phyloP scores from a whole-genome alignment of 2,329 filamentous ascomycete species.

The Penicillium sp. region DNA sequence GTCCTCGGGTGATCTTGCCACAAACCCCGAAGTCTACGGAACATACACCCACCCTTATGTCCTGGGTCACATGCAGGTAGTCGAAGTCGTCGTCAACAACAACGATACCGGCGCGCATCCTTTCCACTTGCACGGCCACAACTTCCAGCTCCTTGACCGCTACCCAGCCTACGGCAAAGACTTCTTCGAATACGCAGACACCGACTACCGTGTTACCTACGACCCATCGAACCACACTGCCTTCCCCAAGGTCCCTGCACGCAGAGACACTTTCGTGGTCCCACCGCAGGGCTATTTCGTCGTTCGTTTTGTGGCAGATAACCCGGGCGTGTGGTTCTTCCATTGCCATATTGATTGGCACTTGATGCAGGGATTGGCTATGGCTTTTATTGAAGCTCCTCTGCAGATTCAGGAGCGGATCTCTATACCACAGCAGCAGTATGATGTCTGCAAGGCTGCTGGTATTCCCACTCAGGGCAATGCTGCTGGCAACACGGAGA shows the following conservation, averaged over 20 bases:
- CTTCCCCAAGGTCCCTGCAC: slow-evolving; percentile 59
- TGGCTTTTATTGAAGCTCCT: slow-evolving; percentile 65
- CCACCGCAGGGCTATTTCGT: slow-evolving; percentile 68
- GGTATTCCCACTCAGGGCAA: slow-evolving; percentile 63
- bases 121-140: slow-evolving; percentile 56
- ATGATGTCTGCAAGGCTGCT: slow-evolving; percentile 56
- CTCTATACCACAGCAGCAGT: slow-evolving; percentile 63
- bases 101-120: slow-evolving; percentile 46
- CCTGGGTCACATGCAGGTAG: slow-evolving; percentile 38
- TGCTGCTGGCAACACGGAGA: slow-evolving; percentile 67
- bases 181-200: slow-evolving; percentile 47
- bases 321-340: slow-evolving; percentile 65
- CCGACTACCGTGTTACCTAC: neutral
- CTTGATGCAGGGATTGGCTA: slow-evolving; percentile 63
- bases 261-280: slow-evolving; percentile 68
- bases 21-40: slow-evolving; percentile 63
- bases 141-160: slow-evolving; percentile 68
- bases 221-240: neutral
- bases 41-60: slow-evolving; percentile 54
- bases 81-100: slow-evolving; percentile 49
- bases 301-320: slow-evolving; percentile 51
- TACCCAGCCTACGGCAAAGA: slow-evolving; percentile 57
- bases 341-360: slow-evolving; percentile 85
- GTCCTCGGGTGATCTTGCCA: slow-evolving; percentile 47
- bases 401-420: slow-evolving; percentile 60